These are phyloP conservation scores for Picochlorum sp. DNA, from an alignment of 139 green algal species.

Conservation along the genomic window DNA sequence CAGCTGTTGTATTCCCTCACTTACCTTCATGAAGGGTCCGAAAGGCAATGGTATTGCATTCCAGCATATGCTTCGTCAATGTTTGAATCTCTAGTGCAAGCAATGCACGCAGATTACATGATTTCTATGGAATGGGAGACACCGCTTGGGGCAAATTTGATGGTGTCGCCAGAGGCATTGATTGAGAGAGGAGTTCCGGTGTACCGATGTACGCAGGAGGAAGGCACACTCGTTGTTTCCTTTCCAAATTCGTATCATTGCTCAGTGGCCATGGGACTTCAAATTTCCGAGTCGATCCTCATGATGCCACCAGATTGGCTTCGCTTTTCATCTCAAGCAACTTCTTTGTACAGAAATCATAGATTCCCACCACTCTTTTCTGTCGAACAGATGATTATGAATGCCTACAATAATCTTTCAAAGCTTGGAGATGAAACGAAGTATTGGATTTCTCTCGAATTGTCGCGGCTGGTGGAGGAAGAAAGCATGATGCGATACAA, in stretches of 20 bases:
- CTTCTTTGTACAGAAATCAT: constrained; percentile 35
- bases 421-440: constrained; percentile 8
- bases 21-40: constrained; percentile 74
- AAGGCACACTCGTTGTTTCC: constrained; percentile 74
- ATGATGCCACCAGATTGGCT: constrained; percentile 81
- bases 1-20: constrained; percentile 89
- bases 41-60: constrained; percentile 64
- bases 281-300: constrained; percentile 65
- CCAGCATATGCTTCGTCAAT: constrained; percentile 43
- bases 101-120: constrained; percentile 56
- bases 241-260: constrained; percentile 73
- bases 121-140: constrained; percentile 37
- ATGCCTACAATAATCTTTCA: not conserved
- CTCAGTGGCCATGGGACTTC: constrained; percentile 59
- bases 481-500: constrained; percentile 46
- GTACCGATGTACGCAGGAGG: constrained; percentile 32
- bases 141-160: constrained; percentile 73
- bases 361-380: constrained; percentile 41
- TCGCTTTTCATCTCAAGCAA: constrained; percentile 31
- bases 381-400: constrained; percentile 34
- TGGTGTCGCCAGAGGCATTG: constrained; percentile 55
- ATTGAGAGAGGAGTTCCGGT: constrained; percentile 40
- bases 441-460: constrained; percentile 38
- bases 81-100: constrained; percentile 57
- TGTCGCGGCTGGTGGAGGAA: constrained; percentile 42